A percentile compares a stretch with the other conserved stretches of the same genome.
Conservation (phyloP, 305 asterid species). For the Solanum hybrid region DNA sequence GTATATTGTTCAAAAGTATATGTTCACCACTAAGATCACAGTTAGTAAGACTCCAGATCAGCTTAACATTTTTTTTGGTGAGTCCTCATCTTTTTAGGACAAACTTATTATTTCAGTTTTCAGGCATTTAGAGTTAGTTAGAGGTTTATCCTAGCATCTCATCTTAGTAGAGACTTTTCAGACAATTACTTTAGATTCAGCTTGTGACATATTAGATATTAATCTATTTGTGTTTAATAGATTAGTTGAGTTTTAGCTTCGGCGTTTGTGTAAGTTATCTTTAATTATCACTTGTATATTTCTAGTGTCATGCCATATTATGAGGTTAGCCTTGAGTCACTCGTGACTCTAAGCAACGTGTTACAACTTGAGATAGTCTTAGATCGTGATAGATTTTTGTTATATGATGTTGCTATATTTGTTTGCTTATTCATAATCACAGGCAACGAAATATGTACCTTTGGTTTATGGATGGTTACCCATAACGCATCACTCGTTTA, state of each 20-base stretch:
- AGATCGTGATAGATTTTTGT: not conserved
- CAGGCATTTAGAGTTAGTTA: too few relatives aligned
- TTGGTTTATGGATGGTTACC: not conserved
- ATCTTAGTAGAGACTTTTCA: not conserved
- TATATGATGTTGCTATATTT: not conserved
- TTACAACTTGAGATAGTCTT: not conserved
- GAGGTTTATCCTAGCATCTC: not conserved
- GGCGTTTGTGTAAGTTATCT: not conserved
- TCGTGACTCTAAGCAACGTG: too few relatives aligned
- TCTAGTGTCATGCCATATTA: too few relatives aligned
- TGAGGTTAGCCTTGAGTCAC: not conserved
- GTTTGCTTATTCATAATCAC: not conserved
- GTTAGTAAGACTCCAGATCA: not conserved
- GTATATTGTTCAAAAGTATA: too few relatives aligned
- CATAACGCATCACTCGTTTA: not conserved
- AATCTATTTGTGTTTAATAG: not conserved
- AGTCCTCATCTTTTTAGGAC: not conserved
- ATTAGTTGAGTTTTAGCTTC: not conserved
- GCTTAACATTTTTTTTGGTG: not conserved
- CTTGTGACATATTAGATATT: not conserved
- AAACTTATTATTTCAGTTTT: too few relatives aligned
- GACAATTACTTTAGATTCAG: too few relatives aligned
- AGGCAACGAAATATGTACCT: not conserved
- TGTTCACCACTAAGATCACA: too few relatives aligned
- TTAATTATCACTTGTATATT: too few relatives aligned